Base-by-base conservation (phyloP, 148 eudicot species). In the Rhododendron kiyosumense region DNA sequence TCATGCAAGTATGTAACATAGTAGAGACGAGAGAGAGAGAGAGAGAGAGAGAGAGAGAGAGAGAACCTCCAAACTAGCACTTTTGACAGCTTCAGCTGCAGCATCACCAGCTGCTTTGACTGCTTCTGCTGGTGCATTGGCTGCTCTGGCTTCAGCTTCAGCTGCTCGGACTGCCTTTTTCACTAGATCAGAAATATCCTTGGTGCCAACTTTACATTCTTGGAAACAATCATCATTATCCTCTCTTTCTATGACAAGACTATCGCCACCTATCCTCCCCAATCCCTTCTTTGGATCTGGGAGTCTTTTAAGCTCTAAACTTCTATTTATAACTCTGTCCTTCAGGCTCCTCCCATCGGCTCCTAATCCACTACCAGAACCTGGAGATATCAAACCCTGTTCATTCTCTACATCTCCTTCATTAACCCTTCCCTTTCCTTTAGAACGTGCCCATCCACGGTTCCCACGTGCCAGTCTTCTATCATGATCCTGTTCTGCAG, bases 141-240 rank as follows among this genome's bases (percentile, higher is more conserved):
- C 98, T 84, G 96, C 92, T 89, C 90, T 93, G 43, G 99, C 99
- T 92, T 95, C 99, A 88, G 98, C 94, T 93, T 97, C 98, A 87
- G 99, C 99, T 87, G 98, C 98, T 90, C 89, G 88, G 81, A 94
- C 98, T 86, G 99, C 99, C 83, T 93, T 93, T 78, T 88, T 97
- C 32, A 97, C 98, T 74, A 97, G 86, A 86, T 94, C 98, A 85
- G 95, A 89, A 65, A 97, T 93, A 90, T 94, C 98, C 86, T 90
- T 95, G 85, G 91, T 85, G 38, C 98, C 99, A 84, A 97, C 89
- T 91, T 85, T 97, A 90, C 92, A 95, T 57, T 90, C 98, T 82
- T 90, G 91, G 89, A 92, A 95, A 86, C 93, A 91, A 74, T 93
- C 95, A 91, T 93, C 98, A 86, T 87, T 91, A 41, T 95, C 99